Conservation (phyloP, 768 basidiomycete genomes). For the Boletus insuetus region DNA sequence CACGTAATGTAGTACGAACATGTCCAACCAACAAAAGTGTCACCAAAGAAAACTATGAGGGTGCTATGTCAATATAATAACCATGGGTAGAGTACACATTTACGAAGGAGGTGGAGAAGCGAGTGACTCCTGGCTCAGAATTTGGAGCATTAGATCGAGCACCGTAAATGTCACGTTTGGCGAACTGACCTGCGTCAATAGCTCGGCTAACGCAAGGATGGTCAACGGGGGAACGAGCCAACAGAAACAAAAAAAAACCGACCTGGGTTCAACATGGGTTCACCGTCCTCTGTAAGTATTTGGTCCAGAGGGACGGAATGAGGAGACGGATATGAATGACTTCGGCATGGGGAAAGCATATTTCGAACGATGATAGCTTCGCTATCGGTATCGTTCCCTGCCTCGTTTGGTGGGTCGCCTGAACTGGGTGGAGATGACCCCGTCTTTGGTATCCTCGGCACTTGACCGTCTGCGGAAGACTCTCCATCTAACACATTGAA, state of each 20-base stretch:
- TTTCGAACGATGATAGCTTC: constrained; percentile 15
- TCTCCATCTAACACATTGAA: constrained; percentile 34
- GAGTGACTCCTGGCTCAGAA: constrained; percentile 51
- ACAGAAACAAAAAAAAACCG: constrained; percentile 20
- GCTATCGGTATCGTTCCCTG: constrained; percentile 8
- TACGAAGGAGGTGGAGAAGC: constrained; percentile 65
- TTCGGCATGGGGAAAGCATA: constrained; percentile 20
- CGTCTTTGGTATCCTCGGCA: constrained; percentile 5
- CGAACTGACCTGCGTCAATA: constrained; percentile 56
- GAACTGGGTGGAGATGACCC: constrained; percentile 7
- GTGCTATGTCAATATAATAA: constrained; percentile 20
- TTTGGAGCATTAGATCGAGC: constrained; percentile 30
- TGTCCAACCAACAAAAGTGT: constrained; percentile 13
- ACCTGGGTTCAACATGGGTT: constrained; percentile 70
- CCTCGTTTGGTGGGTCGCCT: constrained; percentile 8
- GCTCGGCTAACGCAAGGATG: constrained; percentile 38
- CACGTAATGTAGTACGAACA: constrained; percentile 24
- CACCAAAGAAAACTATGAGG: constrained; percentile 14
- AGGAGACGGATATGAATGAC: constrained; percentile 28
- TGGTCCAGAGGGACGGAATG: constrained; percentile 27
- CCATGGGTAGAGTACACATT: constrained; percentile 28
- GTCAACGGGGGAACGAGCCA: constrained; percentile 3
- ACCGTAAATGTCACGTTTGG: constrained; percentile 7
- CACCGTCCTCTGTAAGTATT: constrained; percentile 61
- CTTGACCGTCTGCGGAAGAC: constrained; percentile 8